These are phyloP conservation scores for Daldinia vernicosa DNA, from an alignment of 495 filamentous ascomycete genomes.

Conservation along the genomic window DNA sequence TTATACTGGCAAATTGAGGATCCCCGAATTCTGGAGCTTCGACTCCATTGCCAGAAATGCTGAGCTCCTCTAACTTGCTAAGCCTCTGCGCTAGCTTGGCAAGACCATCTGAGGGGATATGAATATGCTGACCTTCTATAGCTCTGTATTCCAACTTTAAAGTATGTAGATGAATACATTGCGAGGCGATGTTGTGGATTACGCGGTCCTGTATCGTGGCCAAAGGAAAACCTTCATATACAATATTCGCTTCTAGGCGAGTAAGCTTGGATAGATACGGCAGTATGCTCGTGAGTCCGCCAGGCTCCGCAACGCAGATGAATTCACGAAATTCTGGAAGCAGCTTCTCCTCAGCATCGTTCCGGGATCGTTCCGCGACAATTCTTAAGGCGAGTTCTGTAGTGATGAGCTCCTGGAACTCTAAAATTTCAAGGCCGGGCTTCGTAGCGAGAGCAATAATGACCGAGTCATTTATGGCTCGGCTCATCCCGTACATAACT, in stretches of 20 bases:
- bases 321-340: slow-evolving; percentile 1
- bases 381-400: background rate
- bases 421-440: slow-evolving; percentile 4
- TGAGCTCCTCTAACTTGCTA: background rate
- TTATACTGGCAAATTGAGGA: background rate
- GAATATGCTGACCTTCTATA: background rate
- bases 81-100: background rate
- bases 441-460: slow-evolving; percentile 6
- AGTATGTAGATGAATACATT: background rate
- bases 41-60: background rate
- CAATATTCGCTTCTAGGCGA: slow-evolving; percentile 4
- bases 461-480: background rate
- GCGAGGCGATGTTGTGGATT: background rate
- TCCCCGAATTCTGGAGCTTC: background rate
- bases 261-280: slow-evolving; percentile 7
- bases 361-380: background rate
- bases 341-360: background rate
- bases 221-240: background rate
- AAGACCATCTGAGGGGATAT: background rate
- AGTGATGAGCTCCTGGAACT: background rate
- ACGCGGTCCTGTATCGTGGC: background rate
- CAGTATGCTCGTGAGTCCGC: slow-evolving; percentile 1
- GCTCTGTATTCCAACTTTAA: background rate
- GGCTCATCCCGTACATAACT: slow-evolving; percentile 1
- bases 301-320: background rate